Conservation (phyloP, 2,329 filamentous ascomycete genomes). For the Sarocladium kiliense region DNA sequence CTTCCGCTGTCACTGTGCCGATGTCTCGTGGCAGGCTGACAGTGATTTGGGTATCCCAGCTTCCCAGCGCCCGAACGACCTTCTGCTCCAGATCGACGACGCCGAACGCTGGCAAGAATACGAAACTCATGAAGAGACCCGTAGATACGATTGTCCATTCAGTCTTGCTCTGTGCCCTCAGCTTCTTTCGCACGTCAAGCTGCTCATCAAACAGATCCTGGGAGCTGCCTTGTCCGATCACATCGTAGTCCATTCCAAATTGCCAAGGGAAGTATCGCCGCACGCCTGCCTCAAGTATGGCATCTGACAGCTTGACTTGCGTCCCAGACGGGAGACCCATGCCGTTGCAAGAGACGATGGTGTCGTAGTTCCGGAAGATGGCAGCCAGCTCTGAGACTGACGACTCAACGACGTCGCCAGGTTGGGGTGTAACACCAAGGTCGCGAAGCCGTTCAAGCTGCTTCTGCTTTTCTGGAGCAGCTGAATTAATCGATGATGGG, state of each 20-base stretch:
- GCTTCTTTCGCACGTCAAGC: conserved; percentile 47
- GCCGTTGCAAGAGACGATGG: conserved; percentile 56
- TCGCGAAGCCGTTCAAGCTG: conserved; percentile 27
- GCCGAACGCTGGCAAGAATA: conserved; percentile 60
- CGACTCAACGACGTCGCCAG: conserved; percentile 37
- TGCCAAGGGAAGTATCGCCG: conserved; percentile 65
- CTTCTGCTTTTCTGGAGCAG: conserved; percentile 29
- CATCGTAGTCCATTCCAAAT: conserved; percentile 68
- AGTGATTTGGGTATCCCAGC: conserved; percentile 58
- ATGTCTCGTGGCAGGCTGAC: conserved; percentile 61
- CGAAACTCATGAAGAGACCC: conserved; percentile 65
- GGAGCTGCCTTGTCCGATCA: conserved; percentile 50
- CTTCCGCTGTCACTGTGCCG: conserved; percentile 51
- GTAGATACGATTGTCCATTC: conserved; percentile 63
- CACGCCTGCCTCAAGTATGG: conserved; percentile 45
- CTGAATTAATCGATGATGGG: conserved; percentile 35
- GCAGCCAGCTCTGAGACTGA: conserved; percentile 30
- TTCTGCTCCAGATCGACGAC: conserved; percentile 45
- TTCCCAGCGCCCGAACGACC: conserved; percentile 49
- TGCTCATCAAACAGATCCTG: conserved; percentile 67
- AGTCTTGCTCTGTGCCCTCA: conserved; percentile 42
- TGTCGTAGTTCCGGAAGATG: conserved; percentile 41
- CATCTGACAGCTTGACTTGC: conserved; percentile 52
- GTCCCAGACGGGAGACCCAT: conserved; percentile 51
- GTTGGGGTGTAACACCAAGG: conserved; percentile 34